Evolutionary conservation across 176 grass and related monocot genomes (phyloP), one percentile per base, ranked within the genome.

Genomic region (Phoenix dactylifera): DNA sequence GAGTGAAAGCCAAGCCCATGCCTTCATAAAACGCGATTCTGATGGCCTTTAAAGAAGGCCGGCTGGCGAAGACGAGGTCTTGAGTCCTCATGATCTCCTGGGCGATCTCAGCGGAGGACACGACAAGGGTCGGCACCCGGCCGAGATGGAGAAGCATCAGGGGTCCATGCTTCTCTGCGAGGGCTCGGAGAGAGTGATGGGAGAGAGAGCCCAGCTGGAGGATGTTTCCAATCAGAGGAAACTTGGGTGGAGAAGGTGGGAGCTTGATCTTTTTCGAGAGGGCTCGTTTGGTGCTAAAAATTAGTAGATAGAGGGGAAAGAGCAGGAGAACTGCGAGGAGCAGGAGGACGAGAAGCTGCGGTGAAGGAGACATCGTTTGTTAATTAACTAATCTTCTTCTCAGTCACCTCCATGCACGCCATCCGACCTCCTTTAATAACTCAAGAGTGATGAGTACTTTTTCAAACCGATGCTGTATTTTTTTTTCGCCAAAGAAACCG

Each of bases 151-250:
- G 26, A 1, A 57, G 24, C 66, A 78, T 78, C 26, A 64, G n/a
- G 5, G 66, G 58, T 5, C 66, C 75, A 53, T 78, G 16, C 55
- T 64, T 70, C 5, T n/a, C 22, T 35, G 65, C 54, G 16, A 70
- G 57, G 30, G 65, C 28, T 52, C 12, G 15, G 15, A 77, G 57
- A 24, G 74, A 77, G 16, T 52, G 64, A 52, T 77, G 74, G 18
- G 12, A 18, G 18, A 62, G 54, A 0, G 26, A 24, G 18, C 73
- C 55, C 9, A 68, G 48, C 18, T 19, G 64, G 54, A 52, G 73
- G 55, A 76, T 26, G 57, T 77, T 26, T 18, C 74, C 74, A 58
- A 77, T 62, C 18, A 77, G n/a, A 30, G 65, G 65, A 49, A 77
- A 56, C 50, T 53, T 63, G 9, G 65, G 66, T 7, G 74, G 74